Percentiles rank a stretch among this genome's conserved stretches.
Conservation (phyloP, 768 basidiomycete species). For the Podaxis pistillaris region DNA sequence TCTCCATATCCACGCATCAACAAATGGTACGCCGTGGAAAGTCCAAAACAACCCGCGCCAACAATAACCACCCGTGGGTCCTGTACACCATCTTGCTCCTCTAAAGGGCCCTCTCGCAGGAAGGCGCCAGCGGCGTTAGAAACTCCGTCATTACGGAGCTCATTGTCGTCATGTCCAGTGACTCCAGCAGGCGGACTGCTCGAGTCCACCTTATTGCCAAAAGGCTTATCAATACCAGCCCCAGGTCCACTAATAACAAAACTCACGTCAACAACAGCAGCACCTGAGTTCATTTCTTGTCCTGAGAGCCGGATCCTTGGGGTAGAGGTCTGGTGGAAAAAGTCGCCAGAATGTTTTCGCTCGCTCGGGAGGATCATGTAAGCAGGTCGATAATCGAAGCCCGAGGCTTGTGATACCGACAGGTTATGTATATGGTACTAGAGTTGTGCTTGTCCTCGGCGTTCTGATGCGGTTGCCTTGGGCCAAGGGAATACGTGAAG, state of each 20-base stretch:
- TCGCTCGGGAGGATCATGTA: conserved; percentile 25
- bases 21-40: conserved; percentile 83
- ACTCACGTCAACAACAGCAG: background rate
- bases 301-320: background rate
- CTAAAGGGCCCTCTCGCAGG: background rate
- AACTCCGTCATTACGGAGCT: background rate
- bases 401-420: background rate
- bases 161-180: background rate
- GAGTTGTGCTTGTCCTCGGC: too few relatives aligned
- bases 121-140: background rate
- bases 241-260: background rate
- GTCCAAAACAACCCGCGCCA: conserved; percentile 84
- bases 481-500: too few relatives aligned
- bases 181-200: too few relatives aligned
- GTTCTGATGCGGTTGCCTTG: too few relatives aligned
- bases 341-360: background rate
- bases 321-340: background rate
- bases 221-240: background rate
- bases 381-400: conserved; percentile 5
- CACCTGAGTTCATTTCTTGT: background rate
- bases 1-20: conserved; percentile 64
- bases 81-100: conserved; percentile 13
- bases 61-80: conserved; percentile 52
- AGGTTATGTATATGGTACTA: too few relatives aligned
- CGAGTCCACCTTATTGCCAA: background rate